These are phyloP conservation scores for Zalaria obscura DNA, from an alignment of 2,329 filamentous ascomycete genomes.

Conservation along the genomic window DNA sequence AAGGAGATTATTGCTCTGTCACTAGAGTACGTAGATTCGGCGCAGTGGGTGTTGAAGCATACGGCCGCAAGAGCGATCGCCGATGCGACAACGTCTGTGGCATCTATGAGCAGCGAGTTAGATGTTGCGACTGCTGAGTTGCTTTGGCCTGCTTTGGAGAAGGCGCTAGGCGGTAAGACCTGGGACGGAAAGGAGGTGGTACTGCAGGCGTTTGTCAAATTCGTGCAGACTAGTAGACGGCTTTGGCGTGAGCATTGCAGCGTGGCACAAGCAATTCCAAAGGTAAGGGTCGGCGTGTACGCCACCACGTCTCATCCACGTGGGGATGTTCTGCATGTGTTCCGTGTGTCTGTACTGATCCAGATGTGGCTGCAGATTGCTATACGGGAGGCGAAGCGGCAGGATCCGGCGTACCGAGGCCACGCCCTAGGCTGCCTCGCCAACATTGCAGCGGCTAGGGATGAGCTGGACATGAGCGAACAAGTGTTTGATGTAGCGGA, in stretches of 20 bases:
- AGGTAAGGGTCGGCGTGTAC: conserved; percentile 31
- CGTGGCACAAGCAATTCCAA: conserved; percentile 48
- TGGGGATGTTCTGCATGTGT: background rate
- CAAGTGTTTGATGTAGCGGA: conserved; percentile 52
- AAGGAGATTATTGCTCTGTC: conserved; percentile 64
- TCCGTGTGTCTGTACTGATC: background rate
- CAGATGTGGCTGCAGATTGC: conserved; percentile 35
- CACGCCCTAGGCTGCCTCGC: conserved; percentile 61
- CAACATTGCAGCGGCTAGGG: conserved; percentile 52
- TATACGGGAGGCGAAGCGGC: conserved; percentile 77
- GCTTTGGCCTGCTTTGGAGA: conserved; percentile 76
- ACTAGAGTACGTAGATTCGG: conserved; percentile 55
- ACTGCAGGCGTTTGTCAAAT: conserved; percentile 63
- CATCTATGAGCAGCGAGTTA: conserved; percentile 38
- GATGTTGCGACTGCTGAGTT: conserved; percentile 39
- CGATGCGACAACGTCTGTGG: conserved; percentile 52
- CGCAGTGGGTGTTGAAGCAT: conserved; percentile 84
- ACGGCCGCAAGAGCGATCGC: conserved; percentile 71
- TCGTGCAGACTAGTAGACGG: conserved; percentile 50
- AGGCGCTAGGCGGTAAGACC: conserved; percentile 72
- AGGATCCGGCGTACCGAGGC: conserved; percentile 71
- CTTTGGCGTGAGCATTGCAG: conserved; percentile 45
- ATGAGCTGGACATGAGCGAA: conserved; percentile 55
- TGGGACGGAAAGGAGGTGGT: conserved; percentile 86
- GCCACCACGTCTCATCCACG: background rate